Evolutionary conservation across 1,284 basidiomycete species (phyloP).

Genomic region (Tylopilus orsonianus): DNA sequence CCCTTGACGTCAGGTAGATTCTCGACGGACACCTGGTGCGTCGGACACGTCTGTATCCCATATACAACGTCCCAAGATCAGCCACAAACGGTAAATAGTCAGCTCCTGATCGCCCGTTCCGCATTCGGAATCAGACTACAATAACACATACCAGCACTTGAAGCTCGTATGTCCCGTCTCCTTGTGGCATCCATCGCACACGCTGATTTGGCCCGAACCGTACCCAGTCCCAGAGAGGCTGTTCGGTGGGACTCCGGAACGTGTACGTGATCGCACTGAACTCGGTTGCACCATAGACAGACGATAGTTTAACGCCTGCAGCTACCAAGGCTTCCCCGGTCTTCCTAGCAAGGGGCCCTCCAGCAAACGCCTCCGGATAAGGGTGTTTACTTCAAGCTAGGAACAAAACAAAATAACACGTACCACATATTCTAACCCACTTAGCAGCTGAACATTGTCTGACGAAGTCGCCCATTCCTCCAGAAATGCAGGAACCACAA

Average conservation of each 20-base stretch:
- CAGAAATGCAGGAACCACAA: constrained; percentile 23
- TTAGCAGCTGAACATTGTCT: constrained; percentile 9
- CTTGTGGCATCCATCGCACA: constrained; percentile 25
- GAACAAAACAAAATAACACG: neutral
- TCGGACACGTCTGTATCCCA: constrained; percentile 11
- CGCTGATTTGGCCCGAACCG: constrained; percentile 19
- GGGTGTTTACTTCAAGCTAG: neutral
- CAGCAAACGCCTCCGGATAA: constrained; percentile 15
- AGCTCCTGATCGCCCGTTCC: neutral
- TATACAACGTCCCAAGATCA: neutral
- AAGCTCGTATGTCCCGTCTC: constrained; percentile 22
- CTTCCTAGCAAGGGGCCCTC: constrained; percentile 22
- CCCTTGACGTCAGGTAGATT: constrained; percentile 36
- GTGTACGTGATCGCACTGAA: constrained; percentile 1
- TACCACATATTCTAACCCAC: constrained; percentile 21
- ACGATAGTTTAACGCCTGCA: constrained; percentile 20
- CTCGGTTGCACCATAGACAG: constrained; percentile 27
- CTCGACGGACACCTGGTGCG: constrained; percentile 26
- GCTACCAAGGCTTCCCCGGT: constrained; percentile 21
- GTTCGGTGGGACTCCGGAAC: constrained; percentile 7
- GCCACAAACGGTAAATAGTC: neutral
- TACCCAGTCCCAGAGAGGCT: constrained; percentile 26
- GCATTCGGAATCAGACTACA: neutral
- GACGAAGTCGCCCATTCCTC: constrained; percentile 18
- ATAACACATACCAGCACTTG: constrained; percentile 26